Evolutionary conservation across 2,329 filamentous ascomycete genomes (phyloP).

Genomic region (Aspergillus fructus): DNA sequence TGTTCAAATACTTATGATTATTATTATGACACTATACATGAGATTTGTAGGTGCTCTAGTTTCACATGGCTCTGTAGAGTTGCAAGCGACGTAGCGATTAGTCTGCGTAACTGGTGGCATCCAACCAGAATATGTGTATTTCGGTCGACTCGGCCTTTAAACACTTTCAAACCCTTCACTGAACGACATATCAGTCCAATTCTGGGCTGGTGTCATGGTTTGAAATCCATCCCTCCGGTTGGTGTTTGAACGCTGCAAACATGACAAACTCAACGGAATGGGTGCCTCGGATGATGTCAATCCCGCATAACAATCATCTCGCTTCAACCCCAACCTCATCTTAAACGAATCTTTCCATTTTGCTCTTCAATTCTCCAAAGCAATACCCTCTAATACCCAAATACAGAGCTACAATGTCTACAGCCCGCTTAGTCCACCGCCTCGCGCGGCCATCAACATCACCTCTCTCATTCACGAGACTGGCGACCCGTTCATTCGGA

Average conservation of each 20-base stretch:
- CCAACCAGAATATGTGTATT: not conserved
- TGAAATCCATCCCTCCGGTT: conserved; percentile 15
- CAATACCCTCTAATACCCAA: not conserved
- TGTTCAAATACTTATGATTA: conserved; percentile 23
- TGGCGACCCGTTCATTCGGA: conserved; percentile 31
- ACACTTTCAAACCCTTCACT: not conserved
- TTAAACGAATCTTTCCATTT: not conserved
- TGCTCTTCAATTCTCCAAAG: not conserved
- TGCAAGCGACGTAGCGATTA: not conserved
- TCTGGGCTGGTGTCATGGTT: conserved; percentile 8
- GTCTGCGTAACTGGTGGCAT: not conserved
- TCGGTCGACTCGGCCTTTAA: not conserved
- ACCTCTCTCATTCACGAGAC: conserved; percentile 23
- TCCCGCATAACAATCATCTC: conserved; percentile 18
- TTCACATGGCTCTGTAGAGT: not conserved
- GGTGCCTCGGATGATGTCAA: conserved; percentile 40
- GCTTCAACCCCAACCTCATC: not conserved
- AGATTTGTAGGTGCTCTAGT: not conserved
- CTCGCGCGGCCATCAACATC: conserved; percentile 41
- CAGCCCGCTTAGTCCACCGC: conserved; percentile 46
- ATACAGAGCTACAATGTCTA: conserved; percentile 42
- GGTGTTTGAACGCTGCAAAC: conserved; percentile 31
- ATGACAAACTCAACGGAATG: conserved; percentile 30
- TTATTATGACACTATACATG: conserved; percentile 17
- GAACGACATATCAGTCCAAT: not conserved